Conservation (phyloP, 768 basidiomycete genomes). For the Lactarius sp. region DNA sequence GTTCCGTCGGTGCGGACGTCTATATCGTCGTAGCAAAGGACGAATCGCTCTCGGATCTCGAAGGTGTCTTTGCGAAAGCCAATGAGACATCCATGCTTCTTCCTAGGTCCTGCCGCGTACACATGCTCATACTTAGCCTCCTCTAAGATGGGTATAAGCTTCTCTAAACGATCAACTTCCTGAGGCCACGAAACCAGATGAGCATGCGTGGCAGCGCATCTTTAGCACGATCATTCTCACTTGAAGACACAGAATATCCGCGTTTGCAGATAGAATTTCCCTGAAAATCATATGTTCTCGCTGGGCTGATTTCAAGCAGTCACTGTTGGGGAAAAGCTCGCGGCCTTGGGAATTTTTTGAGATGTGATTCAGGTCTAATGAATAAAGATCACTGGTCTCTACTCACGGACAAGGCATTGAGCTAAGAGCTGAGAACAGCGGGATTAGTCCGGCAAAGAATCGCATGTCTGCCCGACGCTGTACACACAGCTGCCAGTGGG, state of each 20-base stretch:
- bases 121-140: constrained; percentile 58
- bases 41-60: constrained; percentile 39
- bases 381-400: not conserved
- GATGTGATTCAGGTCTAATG: not conserved
- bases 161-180: constrained; percentile 85
- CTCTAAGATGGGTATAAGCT: constrained; percentile 62
- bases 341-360: constrained; percentile 45
- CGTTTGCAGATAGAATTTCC: constrained; percentile 68
- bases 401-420: constrained; percentile 75
- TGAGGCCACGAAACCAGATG: constrained; percentile 32
- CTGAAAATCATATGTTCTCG: constrained; percentile 70
- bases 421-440: constrained; percentile 55
- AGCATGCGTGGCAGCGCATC: not conserved
- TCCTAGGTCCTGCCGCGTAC: constrained; percentile 64
- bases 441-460: constrained; percentile 3
- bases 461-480: not conserved
- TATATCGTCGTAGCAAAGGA: constrained; percentile 68
- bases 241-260: constrained; percentile 86
- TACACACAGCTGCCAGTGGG: not conserved
- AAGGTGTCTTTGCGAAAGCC: constrained; percentile 58
- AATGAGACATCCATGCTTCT: constrained; percentile 85
- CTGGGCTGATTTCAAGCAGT: constrained; percentile 71
- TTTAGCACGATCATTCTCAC: constrained; percentile 36
- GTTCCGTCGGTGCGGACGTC: constrained; percentile 41
- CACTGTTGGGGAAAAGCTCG: constrained; percentile 77